phyloP scores from a whole-genome alignment of 2,329 filamentous ascomycete species.

The Penicillium sp. region DNA sequence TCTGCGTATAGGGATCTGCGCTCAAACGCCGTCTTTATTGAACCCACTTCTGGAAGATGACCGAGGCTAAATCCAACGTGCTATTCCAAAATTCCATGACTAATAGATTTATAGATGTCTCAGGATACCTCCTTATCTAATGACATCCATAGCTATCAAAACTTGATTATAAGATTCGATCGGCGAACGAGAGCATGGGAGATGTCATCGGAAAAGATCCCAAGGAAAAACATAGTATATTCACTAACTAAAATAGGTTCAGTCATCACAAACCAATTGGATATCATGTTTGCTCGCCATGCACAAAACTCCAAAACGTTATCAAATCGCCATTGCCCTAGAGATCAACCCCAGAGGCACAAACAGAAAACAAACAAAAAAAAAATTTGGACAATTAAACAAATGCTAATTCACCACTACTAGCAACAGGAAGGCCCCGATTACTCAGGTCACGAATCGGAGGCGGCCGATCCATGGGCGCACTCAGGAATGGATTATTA shows the following conservation, averaged over 20 bases:
- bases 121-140: too few species aligned
- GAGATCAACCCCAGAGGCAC: too few species aligned
- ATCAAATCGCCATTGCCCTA: neutral
- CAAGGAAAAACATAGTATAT: neutral
- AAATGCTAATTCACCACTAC: constrained; percentile 26
- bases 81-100: neutral
- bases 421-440: constrained; percentile 22
- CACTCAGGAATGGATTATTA: constrained; percentile 10
- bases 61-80: neutral
- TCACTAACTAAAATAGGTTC: neutral
- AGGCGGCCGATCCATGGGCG: constrained; percentile 16
- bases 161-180: neutral
- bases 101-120: too few species aligned
- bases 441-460: constrained; percentile 12
- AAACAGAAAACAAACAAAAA: neutral
- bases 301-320: constrained; percentile 18
- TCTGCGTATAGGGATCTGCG: neutral
- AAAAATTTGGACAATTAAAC: constrained; percentile 18
- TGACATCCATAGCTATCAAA: neutral
- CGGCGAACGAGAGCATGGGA: neutral
- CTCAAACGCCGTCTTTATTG: neutral
- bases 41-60: neutral
- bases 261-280: constrained; percentile 23
- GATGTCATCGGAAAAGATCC: neutral
- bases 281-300: constrained; percentile 27